Evolutionary conservation across 2,329 filamentous ascomycete genomes (phyloP).

Genomic region (Eurotiales sp.): DNA sequence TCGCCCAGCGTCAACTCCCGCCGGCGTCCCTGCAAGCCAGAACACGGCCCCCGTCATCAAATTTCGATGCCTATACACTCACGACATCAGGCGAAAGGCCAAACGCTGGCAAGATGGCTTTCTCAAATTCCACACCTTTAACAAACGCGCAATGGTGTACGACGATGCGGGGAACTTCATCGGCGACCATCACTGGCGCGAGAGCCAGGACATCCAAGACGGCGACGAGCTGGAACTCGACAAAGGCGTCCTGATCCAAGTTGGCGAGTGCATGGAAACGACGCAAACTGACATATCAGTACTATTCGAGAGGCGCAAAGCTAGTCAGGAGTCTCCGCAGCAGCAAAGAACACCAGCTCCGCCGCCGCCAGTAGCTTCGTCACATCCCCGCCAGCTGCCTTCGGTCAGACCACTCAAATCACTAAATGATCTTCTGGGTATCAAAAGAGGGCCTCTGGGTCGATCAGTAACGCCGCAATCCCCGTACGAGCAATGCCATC

Average conservation of each 20-base stretch:
- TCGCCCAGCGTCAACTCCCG: conserved; percentile 29
- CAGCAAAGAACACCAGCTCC: conserved; percentile 22
- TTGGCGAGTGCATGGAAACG: conserved; percentile 68
- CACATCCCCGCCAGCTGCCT: conserved; percentile 23
- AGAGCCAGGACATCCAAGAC: conserved; percentile 65
- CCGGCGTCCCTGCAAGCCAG: conserved; percentile 49
- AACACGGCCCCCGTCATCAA: conserved; percentile 74
- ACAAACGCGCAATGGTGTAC: conserved; percentile 85
- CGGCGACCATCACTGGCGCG: conserved; percentile 78
- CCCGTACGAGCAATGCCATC: conserved; percentile 55
- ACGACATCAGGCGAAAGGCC: conserved; percentile 78
- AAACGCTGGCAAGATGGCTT: conserved; percentile 94
- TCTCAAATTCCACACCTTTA: conserved; percentile 85
- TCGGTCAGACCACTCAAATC: conserved; percentile 46
- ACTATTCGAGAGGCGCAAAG: conserved; percentile 66
- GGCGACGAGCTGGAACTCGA: conserved; percentile 81
- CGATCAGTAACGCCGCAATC: conserved; percentile 60
- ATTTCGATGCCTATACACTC: conserved; percentile 80
- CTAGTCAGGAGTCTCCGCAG: conserved; percentile 27
- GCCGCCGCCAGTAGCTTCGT: conserved; percentile 39
- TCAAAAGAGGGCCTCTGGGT: conserved; percentile 60
- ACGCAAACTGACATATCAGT: conserved; percentile 74
- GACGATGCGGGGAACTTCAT: conserved; percentile 76
- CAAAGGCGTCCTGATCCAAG: conserved; percentile 72
- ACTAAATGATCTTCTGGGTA: conserved; percentile 62